Base-by-base conservation (phyloP, 345 rosid genomes). In the Microthlaspi erraticum region DNA sequence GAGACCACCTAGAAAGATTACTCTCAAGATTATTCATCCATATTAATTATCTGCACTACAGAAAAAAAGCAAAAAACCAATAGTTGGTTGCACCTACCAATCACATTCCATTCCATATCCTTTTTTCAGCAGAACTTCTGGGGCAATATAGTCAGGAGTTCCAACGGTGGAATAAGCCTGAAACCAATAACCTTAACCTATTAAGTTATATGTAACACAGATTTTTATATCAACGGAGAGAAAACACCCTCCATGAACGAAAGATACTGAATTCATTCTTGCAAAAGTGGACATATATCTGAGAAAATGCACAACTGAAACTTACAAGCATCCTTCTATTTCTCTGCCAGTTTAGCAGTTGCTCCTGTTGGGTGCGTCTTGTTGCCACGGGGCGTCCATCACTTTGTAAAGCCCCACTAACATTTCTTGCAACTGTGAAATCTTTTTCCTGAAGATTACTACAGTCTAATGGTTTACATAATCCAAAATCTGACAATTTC, bases 131-230 rank as follows among this genome's bases (percentile, higher is more conserved):
- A 93, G 81, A 77, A 93, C 98, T 82, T 93, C 98, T 23, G 98
- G 98, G 51, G 98, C 98, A 76, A 90, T 93, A 77, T 94, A 89
- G 78, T 94, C 97, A 59, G 99, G 97, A 11, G 99, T 94, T 69
- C 99, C 99, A 68, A 94, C 96, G 14, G 97, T 94, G 57, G 99
- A 94, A 79, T 89, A 94, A 79, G 99, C 99, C 99, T 94, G 87
- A 68, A 82, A 71, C 60, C 58, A 71, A 74, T 23, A 65, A 26
- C 29, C 32, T 51, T 52, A 50, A 37, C 50, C 20, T 68, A 10
- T 45, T 52, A 81, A 86, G 57, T 42, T 69, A 59, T 33, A 26
- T 56, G 51, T 5, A 71, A 58, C 31, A 60, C n/a, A 73, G 16
- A 37, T 61, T 33, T 63, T 52, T 51, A 64, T 9, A 19, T 44